phyloP scores from a whole-genome alignment of 139 green algal species.

The Volvox reticuliferus region DNA sequence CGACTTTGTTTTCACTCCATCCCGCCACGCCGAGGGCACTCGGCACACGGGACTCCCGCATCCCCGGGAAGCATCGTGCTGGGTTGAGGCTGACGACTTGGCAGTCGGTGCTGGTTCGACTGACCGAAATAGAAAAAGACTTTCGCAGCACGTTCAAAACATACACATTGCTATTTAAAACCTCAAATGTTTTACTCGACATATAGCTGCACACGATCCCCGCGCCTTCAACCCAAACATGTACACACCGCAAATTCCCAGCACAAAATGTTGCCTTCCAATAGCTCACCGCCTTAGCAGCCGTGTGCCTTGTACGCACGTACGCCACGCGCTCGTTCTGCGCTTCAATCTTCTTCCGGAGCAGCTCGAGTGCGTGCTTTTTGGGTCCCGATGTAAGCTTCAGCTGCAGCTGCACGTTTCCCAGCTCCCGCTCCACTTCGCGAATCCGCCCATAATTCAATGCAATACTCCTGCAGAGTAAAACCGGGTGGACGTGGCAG shows the following conservation, averaged over 20 bases:
- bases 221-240: too few species aligned
- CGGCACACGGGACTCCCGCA: too few species aligned
- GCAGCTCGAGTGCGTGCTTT: constrained; percentile 67
- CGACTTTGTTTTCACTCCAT: neutral
- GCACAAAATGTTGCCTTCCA: neutral
- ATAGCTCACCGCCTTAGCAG: constrained; percentile 60
- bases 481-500: too few species aligned
- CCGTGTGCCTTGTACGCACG: constrained; percentile 46
- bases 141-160: too few species aligned
- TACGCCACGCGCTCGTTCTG: constrained; percentile 62
- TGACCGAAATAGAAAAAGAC: too few species aligned
- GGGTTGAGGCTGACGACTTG: too few species aligned
- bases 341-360: constrained; percentile 75
- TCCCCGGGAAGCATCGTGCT: too few species aligned
- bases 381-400: constrained; percentile 71
- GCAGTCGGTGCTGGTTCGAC: too few species aligned
- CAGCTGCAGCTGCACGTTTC: constrained; percentile 67
- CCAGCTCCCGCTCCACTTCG: constrained; percentile 71
- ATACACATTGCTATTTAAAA: too few species aligned
- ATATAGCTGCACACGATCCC: too few species aligned
- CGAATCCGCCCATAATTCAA: constrained; percentile 70
- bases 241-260: neutral
- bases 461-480: constrained; percentile 56
- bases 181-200: too few species aligned
- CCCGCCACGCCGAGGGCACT: neutral